These are phyloP conservation scores for Puccinia polysora DNA, from an alignment of 1,284 basidiomycete genomes.

Conservation along the genomic window DNA sequence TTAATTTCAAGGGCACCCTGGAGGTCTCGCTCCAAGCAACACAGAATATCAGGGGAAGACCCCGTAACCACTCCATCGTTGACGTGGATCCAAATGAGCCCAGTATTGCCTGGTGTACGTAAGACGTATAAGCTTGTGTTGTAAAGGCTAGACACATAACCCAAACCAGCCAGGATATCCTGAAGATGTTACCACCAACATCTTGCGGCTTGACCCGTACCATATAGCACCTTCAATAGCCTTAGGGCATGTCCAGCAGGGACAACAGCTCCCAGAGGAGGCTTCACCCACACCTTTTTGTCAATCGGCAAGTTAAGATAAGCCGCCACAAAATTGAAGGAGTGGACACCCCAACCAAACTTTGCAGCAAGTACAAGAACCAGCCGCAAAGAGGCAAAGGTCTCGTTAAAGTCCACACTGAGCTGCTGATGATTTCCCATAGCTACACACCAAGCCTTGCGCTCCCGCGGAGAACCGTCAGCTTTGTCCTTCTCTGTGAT, in stretches of 20 bases:
- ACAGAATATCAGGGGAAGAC: neutral
- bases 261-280: neutral
- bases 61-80: neutral
- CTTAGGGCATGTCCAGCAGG: neutral
- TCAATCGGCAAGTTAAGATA: neutral
- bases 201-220: neutral
- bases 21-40: neutral
- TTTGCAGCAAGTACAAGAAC: neutral
- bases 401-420: too few relatives aligned
- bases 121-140: neutral
- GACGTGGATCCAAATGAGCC: neutral
- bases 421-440: too few relatives aligned
- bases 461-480: too few relatives aligned
- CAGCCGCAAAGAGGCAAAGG: too few relatives aligned
- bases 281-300: neutral
- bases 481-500: too few relatives aligned
- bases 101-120: neutral
- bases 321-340: constrained; percentile 4
- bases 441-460: too few relatives aligned
- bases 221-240: neutral
- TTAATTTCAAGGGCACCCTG: too few relatives aligned
- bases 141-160: neutral
- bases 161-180: neutral
- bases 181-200: neutral
- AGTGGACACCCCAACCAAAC: neutral